Evolutionary conservation across 2,329 filamentous ascomycete genomes (phyloP).

Genomic region (Trichoderma citrinoviride): DNA sequence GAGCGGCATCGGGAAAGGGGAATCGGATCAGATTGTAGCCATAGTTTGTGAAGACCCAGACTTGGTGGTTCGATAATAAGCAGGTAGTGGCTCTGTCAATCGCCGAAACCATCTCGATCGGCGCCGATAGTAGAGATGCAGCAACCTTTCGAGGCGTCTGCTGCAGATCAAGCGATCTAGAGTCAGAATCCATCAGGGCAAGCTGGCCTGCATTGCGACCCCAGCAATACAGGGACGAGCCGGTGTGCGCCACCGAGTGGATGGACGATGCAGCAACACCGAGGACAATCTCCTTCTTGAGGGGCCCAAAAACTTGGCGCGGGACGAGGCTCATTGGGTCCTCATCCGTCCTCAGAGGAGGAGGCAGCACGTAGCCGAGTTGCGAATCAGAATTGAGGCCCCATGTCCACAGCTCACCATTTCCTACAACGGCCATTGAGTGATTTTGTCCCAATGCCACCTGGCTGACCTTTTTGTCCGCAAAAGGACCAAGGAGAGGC

Average conservation of each 20-base stretch:
- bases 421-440: conserved; percentile 77
- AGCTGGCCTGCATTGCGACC: conserved; percentile 94
- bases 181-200: conserved; percentile 91
- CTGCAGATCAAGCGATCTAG: conserved; percentile 84
- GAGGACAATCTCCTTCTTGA: conserved; percentile 80
- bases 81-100: conserved; percentile 88
- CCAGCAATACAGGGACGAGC: conserved; percentile 82
- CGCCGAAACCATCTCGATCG: conserved; percentile 76
- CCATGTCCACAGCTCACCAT: conserved; percentile 93
- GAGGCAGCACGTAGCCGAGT: conserved; percentile 77
- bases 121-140: conserved; percentile 66
- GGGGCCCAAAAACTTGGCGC: conserved; percentile 83
- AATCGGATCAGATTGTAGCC: conserved; percentile 91
- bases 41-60: conserved; percentile 94
- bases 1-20: conserved; percentile 67
- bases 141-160: conserved; percentile 80
- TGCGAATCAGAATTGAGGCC: conserved; percentile 84
- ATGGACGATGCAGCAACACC: conserved; percentile 86
- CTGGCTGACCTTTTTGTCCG: conserved; percentile 70
- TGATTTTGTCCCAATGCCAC: conserved; percentile 90
- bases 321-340: conserved; percentile 79
- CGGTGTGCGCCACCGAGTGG: conserved; percentile 87
- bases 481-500: conserved; percentile 74
- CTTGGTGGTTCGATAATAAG: conserved; percentile 79
- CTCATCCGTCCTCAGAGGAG: conserved; percentile 66